Conservation (phyloP, 2,329 filamentous ascomycete genomes). For the Alternaria sp. region DNA sequence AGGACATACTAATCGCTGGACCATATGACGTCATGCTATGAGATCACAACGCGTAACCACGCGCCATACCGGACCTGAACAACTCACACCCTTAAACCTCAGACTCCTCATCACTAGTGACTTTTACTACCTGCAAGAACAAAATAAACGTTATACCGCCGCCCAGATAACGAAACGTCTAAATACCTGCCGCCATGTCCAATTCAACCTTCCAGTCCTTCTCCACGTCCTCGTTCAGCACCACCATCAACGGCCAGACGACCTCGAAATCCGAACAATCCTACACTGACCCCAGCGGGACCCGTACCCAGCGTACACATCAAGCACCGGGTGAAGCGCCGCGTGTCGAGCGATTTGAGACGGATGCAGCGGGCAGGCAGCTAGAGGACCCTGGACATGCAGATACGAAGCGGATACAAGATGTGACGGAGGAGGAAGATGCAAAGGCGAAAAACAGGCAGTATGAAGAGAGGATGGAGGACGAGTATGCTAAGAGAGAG, state of each 20-base stretch:
- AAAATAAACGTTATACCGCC: background rate
- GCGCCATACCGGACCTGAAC: background rate
- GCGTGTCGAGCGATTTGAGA: constrained; percentile 39
- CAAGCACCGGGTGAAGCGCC: constrained; percentile 41
- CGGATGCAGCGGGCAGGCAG: constrained; percentile 33
- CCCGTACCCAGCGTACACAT: constrained; percentile 34
- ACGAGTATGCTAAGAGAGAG: constrained; percentile 57
- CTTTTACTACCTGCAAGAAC: background rate
- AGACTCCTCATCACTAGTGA: background rate
- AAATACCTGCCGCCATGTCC: constrained; percentile 18
- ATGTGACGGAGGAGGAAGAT: constrained; percentile 47
- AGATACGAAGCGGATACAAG: constrained; percentile 36
- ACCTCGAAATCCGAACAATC: constrained; percentile 37
- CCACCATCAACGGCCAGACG: constrained; percentile 42
- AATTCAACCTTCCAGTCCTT: constrained; percentile 40
- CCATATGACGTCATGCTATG: constrained; percentile 26
- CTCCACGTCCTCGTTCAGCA: constrained; percentile 36
- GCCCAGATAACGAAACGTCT: background rate
- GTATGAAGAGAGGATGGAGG: constrained; percentile 55
- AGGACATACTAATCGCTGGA: background rate
- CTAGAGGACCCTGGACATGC: constrained; percentile 22
- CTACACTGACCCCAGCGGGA: constrained; percentile 42
- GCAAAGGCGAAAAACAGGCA: constrained; percentile 47
- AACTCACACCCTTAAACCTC: background rate
- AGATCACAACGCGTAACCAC: constrained; percentile 17